Conservation (phyloP, 805 yeast species). For the Starmerella bombicola region DNA sequence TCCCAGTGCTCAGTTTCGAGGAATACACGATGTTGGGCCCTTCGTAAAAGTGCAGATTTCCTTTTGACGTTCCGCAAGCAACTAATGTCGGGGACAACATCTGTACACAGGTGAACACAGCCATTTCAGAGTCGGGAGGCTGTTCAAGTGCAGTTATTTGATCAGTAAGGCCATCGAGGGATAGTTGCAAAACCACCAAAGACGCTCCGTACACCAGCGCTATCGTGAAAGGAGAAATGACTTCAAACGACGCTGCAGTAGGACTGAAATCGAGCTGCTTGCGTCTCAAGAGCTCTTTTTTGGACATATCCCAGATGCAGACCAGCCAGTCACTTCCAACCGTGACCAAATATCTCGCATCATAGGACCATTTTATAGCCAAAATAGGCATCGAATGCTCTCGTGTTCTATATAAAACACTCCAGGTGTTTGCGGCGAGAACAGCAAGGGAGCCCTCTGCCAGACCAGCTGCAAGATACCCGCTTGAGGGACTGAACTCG, state of each 20-base stretch:
- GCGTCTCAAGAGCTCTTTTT: background rate
- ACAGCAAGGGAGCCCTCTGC: slow-evolving; percentile 14
- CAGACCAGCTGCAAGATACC: slow-evolving; percentile 13
- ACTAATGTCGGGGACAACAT: slow-evolving; percentile 1
- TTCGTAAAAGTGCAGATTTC: slow-evolving; percentile 6
- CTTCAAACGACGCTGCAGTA: slow-evolving; percentile 5
- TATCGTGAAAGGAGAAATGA: background rate
- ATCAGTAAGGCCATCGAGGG: background rate
- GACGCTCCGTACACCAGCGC: slow-evolving; percentile 1
- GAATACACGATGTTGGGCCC: background rate
- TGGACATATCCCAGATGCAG: slow-evolving; percentile 11
- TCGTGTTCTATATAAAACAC: slow-evolving; percentile 8
- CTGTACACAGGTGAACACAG: slow-evolving; percentile 1
- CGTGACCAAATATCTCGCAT: slow-evolving; percentile 9
- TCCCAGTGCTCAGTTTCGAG: slow-evolving; percentile 6
- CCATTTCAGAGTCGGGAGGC: slow-evolving; percentile 4
- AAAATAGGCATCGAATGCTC: slow-evolving; percentile 9
- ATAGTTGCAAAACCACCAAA: background rate
- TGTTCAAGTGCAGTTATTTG: background rate
- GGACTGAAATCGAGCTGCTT: slow-evolving; percentile 11
- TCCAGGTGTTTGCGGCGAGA: slow-evolving; percentile 12
- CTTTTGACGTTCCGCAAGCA: slow-evolving; percentile 12
- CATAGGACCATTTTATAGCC: slow-evolving; percentile 13
- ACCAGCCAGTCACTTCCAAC: slow-evolving; percentile 16
- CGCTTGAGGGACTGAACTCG: slow-evolving; percentile 9